Evolutionary conservation across 169 alveolate genomes (phyloP).

Genomic region (Pseudocohnilembus persalinus): DNA sequence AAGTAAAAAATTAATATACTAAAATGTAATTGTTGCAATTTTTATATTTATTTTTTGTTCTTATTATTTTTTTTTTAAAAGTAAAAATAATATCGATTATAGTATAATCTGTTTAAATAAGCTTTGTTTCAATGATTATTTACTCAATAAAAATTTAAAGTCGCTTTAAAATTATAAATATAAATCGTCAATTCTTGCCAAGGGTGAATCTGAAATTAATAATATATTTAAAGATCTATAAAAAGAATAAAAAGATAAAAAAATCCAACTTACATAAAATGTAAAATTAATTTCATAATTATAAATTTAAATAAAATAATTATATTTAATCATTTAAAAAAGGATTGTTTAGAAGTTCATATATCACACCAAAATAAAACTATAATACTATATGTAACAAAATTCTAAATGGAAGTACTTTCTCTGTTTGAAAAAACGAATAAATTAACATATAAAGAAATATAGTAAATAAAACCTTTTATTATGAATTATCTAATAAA

Average conservation of each 20-base stretch:
- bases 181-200: neutral
- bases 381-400: neutral
- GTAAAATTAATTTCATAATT: neutral
- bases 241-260: neutral
- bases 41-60: too few relatives aligned
- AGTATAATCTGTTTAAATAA: too few relatives aligned
- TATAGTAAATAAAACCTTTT: neutral
- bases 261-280: neutral
- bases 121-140: neutral
- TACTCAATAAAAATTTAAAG: neutral
- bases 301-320: too few relatives aligned
- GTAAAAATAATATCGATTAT: neutral
- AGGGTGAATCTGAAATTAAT: neutral
- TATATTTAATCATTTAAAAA: too few relatives aligned
- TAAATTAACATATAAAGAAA: neutral
- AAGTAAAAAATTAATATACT: neutral
- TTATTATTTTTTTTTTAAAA: too few relatives aligned
- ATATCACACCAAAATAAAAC: neutral
- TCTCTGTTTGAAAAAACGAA: neutral
- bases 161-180: too few relatives aligned
- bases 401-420: too few relatives aligned
- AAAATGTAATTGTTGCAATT: too few relatives aligned
- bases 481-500: too few relatives aligned
- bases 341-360: neutral
- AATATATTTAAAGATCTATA: neutral